These are phyloP conservation scores for Fusarium sp. DNA, from an alignment of 2,329 filamentous ascomycete genomes.

Conservation along the genomic window DNA sequence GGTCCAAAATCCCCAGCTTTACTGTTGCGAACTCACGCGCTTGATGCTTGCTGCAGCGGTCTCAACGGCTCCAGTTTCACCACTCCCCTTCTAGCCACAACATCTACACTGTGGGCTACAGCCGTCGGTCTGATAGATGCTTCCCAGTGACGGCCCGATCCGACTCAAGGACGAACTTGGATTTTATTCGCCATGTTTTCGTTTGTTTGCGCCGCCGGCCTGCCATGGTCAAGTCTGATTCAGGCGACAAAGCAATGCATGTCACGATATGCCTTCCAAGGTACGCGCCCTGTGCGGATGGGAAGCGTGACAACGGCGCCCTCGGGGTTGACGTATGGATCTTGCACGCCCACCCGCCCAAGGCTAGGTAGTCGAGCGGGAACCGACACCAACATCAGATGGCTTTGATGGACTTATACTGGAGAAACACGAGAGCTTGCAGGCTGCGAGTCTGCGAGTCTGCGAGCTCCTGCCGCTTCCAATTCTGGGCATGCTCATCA, in stretches of 20 bases:
- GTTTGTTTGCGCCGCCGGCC: slow-evolving; percentile 34
- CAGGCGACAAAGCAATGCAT: slow-evolving; percentile 28
- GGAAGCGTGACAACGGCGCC: slow-evolving; percentile 18
- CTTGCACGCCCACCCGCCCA: slow-evolving; percentile 24
- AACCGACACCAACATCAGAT: slow-evolving; percentile 37
- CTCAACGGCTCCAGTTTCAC: slow-evolving; percentile 42
- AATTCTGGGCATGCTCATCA: slow-evolving; percentile 26
- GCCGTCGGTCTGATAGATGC: slow-evolving; percentile 29
- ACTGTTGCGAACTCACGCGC: slow-evolving; percentile 28
- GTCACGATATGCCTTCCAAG: slow-evolving; percentile 14
- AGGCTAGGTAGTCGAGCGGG: slow-evolving; percentile 31
- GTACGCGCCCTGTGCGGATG: slow-evolving; percentile 13
- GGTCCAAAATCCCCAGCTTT: slow-evolving; percentile 25
- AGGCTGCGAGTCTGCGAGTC: slow-evolving; percentile 27
- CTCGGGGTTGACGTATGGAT: slow-evolving; percentile 23
- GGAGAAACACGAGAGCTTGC: slow-evolving; percentile 41
- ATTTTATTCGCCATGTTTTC: slow-evolving; percentile 38
- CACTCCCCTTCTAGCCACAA: slow-evolving; percentile 36
- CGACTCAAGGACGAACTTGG: slow-evolving; percentile 34
- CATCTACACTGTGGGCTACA: slow-evolving; percentile 31
- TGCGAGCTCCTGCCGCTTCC: slow-evolving; percentile 27
- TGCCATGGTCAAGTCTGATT: slow-evolving; percentile 18
- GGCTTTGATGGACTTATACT: slow-evolving; percentile 29
- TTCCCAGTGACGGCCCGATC: slow-evolving; percentile 46
- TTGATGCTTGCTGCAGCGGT: slow-evolving; percentile 26